A percentile compares a stretch with the other conserved stretches of the same genome.
These are phyloP conservation scores for Rubia yunnanensis DNA, from an alignment of 257 asterid species.

Conservation along the genomic window DNA sequence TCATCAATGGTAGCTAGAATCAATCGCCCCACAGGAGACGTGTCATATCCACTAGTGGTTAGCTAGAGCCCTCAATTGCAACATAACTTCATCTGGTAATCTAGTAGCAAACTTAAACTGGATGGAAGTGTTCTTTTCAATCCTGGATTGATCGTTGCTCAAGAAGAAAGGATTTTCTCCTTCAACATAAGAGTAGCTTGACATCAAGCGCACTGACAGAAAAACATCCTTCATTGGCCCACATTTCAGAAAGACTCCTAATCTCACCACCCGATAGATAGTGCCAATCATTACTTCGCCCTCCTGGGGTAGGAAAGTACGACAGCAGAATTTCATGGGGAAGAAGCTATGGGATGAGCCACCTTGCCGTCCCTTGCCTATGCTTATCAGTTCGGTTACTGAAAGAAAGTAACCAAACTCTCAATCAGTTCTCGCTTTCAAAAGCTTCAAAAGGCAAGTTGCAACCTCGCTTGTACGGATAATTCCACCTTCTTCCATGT, in stretches of 20 bases:
- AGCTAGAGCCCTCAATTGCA: no score
- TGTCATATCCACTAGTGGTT: no score
- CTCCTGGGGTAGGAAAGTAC: slow-evolving; percentile 42
- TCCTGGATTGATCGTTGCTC: slow-evolving; percentile 51
- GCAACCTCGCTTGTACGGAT: slow-evolving; percentile 31
- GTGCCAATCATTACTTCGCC: slow-evolving; percentile 64
- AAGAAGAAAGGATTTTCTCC: slow-evolving; percentile 26
- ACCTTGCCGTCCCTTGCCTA: slow-evolving; percentile 34
- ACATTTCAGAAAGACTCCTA: slow-evolving; percentile 64
- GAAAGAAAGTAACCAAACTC: slow-evolving; percentile 51
- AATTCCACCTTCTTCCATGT: slow-evolving; percentile 19
- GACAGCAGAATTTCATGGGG: slow-evolving; percentile 44
- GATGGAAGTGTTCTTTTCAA: slow-evolving; percentile 44
- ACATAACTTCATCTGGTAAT: no score
- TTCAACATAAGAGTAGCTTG: slow-evolving; percentile 30
- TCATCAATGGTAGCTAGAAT: slow-evolving; percentile 56
- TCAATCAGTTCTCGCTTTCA: slow-evolving; percentile 26
- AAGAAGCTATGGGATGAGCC: slow-evolving; percentile 20
- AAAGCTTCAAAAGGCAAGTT: slow-evolving; percentile 29
- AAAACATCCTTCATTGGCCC: slow-evolving; percentile 69
- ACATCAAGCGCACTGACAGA: slow-evolving; percentile 43
- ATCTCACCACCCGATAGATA: slow-evolving; percentile 33
- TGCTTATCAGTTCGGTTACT: slow-evolving; percentile 50
- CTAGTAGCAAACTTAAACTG: slow-evolving; percentile 41
- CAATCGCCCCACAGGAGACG: no score